Conservation (phyloP, 805 yeast genomes). For the Komagataella mondaviorum region DNA sequence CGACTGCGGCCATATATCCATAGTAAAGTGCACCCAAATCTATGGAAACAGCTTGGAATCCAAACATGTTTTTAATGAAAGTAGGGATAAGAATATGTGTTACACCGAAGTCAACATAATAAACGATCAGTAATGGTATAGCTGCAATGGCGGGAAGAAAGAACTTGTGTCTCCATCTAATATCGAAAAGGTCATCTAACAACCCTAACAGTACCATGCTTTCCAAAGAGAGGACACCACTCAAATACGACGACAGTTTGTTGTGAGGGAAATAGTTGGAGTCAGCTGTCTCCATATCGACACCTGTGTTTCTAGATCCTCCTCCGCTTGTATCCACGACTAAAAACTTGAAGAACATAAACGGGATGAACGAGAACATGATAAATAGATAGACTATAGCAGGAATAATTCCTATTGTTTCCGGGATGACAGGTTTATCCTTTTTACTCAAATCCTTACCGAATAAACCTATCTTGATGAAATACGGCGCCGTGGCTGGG, state of each 20-base stretch:
- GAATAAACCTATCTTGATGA: conserved; percentile 65
- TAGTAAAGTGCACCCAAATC: conserved; percentile 78
- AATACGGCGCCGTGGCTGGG: conserved; percentile 54
- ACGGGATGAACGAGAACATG: conserved; percentile 80
- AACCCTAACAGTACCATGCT: conserved; percentile 77
- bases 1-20: conserved; percentile 78
- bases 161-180: conserved; percentile 96
- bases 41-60: conserved; percentile 31
- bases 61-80: conserved; percentile 31
- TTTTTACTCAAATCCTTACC: conserved; percentile 77
- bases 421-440: conserved; percentile 71
- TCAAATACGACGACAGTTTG: conserved; percentile 72
- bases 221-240: conserved; percentile 74
- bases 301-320: conserved; percentile 35
- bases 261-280: conserved; percentile 53
- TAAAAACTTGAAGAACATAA: conserved; percentile 65
- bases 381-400: conserved; percentile 70
- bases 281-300: neutral
- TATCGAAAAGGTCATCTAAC: conserved; percentile 89
- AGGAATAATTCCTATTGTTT: conserved; percentile 83
- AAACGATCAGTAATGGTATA: conserved; percentile 80
- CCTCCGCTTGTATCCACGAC: conserved; percentile 36
- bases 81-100: conserved; percentile 79
- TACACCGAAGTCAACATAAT: conserved; percentile 87
- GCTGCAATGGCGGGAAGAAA: conserved; percentile 92